A percentile compares a stretch with the other conserved stretches of the same genome.
phyloP scores from a whole-genome alignment of 2,329 filamentous ascomycete species.

The Pezicula neosporulosa region DNA sequence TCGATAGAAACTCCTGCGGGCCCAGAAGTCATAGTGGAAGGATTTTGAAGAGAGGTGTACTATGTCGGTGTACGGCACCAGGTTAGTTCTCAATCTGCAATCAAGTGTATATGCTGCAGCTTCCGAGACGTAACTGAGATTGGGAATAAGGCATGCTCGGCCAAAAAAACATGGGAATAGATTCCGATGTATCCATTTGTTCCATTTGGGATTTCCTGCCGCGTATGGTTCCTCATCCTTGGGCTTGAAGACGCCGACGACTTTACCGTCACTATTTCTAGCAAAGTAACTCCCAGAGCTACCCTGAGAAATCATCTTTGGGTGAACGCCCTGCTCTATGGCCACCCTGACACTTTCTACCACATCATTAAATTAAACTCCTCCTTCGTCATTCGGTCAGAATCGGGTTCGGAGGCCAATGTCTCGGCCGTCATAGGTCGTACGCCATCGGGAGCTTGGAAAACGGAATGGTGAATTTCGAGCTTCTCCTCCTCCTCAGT shows the following conservation, averaged over 20 bases:
- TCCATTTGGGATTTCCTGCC: slow-evolving; percentile 97
- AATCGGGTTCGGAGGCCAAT: slow-evolving; percentile 57
- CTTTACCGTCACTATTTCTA: slow-evolving; percentile 83
- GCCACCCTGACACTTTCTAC: slow-evolving; percentile 88
- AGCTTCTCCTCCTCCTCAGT: slow-evolving; percentile 77
- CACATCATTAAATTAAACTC: slow-evolving; percentile 88
- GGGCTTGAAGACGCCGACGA: slow-evolving; percentile 97
- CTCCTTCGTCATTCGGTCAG: slow-evolving; percentile 67
- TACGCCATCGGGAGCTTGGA: slow-evolving; percentile 86
- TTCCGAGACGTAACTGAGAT: slow-evolving; percentile 96
- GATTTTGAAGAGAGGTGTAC: slow-evolving; percentile 93
- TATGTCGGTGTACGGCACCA: slow-evolving; percentile 96
- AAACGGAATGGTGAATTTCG: slow-evolving; percentile 97
- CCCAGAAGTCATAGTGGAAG: slow-evolving; percentile 98
- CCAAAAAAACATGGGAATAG: slow-evolving; percentile 97
- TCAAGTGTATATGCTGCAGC: slow-evolving; percentile 96
- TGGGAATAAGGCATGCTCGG: slow-evolving; percentile 89
- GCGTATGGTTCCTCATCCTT: slow-evolving; percentile 99
- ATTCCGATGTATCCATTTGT: slow-evolving; percentile 98
- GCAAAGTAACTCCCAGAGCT: slow-evolving; percentile 99
- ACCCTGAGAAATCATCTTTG: slow-evolving; percentile 93
- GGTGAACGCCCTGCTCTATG: slow-evolving; percentile 87
- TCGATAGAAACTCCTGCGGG: slow-evolving; percentile 80
- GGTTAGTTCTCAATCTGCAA: slow-evolving; percentile 79
- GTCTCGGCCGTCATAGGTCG: slow-evolving; percentile 74